Base-by-base conservation (phyloP, 441 rosid species). In the Jatropha multifida region DNA sequence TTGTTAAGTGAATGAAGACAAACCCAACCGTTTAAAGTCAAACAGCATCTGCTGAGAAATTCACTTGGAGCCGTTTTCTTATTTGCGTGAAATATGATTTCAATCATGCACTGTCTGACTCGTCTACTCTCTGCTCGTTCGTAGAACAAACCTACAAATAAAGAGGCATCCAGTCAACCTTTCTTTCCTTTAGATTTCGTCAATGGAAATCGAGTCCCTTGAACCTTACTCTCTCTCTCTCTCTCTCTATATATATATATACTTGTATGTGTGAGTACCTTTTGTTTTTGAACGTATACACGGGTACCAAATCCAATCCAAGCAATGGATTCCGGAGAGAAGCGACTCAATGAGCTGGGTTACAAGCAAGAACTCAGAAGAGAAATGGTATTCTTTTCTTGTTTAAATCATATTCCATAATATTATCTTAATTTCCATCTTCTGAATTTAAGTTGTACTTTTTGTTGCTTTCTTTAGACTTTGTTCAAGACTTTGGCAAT, bases 321-420 rank as follows among this genome's bases (percentile, higher is more conserved):
- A 58, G 73, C 65, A 66, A 84, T 86, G 86, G 90, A 86, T 83
- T 80, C 90, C 0, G 93, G 89, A 18, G 91, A 89, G 79, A 87
- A 85, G 74, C 83, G 91, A 18, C 89, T 89, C 46, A 89, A 88
- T 68, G 93, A 89, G 78, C 88, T 88, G 18, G 93, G 93, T 8
- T 89, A 89, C 88, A 86, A 85, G 89, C 93, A 89, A 72, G 93
- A 88, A 74, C 87, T 89, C 62, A 81, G 90, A 74, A 81, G 93
- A 79, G 90, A 89, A 74, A 88, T 89, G 91, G 93, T 88, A 48
- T n/a, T 49, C 7, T 52, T 13, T 52, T 52, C 56, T 52, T 52
- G 14, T n/a, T 52, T 52, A 13, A 17, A 52, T 52, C 56, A 52
- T 2, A 15, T 52, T 15, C n/a, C 13, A 17, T 46, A 38, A 2